Percentiles rank a stretch among this genome's conserved stretches.
These are phyloP conservation scores for Gigaspora rosea DNA, from an alignment of 192 early-diverging fungal species.

Conservation along the genomic window DNA sequence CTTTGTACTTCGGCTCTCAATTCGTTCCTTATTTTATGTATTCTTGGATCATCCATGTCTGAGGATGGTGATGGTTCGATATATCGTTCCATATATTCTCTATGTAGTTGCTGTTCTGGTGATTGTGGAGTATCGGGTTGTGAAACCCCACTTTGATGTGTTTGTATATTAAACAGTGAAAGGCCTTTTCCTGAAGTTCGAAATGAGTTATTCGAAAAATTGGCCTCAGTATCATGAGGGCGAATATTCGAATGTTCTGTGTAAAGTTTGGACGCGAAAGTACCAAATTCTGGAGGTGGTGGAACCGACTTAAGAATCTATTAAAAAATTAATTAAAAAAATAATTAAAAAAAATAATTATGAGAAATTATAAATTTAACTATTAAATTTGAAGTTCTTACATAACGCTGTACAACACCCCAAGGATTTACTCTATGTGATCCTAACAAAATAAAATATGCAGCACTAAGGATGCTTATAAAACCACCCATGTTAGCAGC, in stretches of 20 bases:
- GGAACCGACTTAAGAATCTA: constrained; percentile 20
- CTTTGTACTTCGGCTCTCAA: constrained; percentile 19
- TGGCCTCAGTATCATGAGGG: too few relatives aligned
- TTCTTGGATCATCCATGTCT: constrained; percentile 14
- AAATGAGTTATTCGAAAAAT: too few relatives aligned
- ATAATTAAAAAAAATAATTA: not conserved
- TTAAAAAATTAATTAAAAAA: not conserved
- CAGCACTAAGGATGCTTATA: constrained; percentile 18
- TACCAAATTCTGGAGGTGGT: constrained; percentile 3
- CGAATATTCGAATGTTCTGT: not conserved
- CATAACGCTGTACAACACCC: constrained; percentile 28
- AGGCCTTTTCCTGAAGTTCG: too few relatives aligned
- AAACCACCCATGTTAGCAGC: constrained; percentile 33
- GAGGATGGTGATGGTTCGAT: not conserved
- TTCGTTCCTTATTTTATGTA: constrained; percentile 17
- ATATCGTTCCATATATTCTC: not conserved
- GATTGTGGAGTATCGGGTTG: not conserved
- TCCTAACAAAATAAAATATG: constrained; percentile 25
- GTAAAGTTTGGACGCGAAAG: not conserved
- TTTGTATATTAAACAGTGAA: too few relatives aligned
- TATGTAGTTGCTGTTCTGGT: not conserved
- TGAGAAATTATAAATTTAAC: not conserved
- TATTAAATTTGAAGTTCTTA: not conserved
- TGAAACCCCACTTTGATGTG: not conserved
- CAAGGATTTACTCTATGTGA: constrained; percentile 19